Evolutionary conservation across 2,329 filamentous ascomycete genomes (phyloP), one percentile per base, ranked within the genome.

Genomic region (Colletotrichum viniferum): DNA sequence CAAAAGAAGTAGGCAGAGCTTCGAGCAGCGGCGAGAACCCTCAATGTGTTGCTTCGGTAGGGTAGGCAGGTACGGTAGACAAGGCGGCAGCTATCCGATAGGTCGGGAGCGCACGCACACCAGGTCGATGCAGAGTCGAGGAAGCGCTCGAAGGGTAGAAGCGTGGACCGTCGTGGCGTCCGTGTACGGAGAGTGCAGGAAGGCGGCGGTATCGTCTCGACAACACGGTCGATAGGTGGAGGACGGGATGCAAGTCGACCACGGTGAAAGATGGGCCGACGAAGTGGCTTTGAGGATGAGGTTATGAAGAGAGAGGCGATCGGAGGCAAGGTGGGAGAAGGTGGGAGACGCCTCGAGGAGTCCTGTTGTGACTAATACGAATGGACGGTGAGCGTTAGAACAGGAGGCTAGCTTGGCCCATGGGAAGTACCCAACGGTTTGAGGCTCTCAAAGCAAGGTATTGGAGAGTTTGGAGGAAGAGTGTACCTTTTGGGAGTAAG

Each of bases 51-150:
- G 60, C 26, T 74, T 79, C 78, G 80, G 79, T 78, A 79, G 78
- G 81, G 78, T 78, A 79, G 78, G 77, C 73, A 78, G 70, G 77
- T 63, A 77, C 52, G 14, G 52, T 74, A 74, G 76, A 76, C 32
- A 77, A 76, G 74, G 74, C 74, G 79, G 80, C 76, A 80, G 78
- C 78, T 84, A 81, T 82, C 81, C 79, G 82, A 82, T 81, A 82
- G 78, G 80, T 77, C 60, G 66, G 58, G 36, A 30, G 48, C 58
- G 73, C 69, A 75, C 69, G 60, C 58, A 30, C 66, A 69, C 69
- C 60, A 70, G 63, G 65, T 66, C 21, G 74, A 70, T 74, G 52
- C 60, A 70, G 71, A 74, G 36, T 55, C 63, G 60, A 74, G 71
- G 62, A 61, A 67, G 68, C 52, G 69, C 32, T 71, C 60, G 38